These are phyloP conservation scores for Trypanosoma vivax DNA, from an alignment of 208 protist species.

Conservation along the genomic window DNA sequence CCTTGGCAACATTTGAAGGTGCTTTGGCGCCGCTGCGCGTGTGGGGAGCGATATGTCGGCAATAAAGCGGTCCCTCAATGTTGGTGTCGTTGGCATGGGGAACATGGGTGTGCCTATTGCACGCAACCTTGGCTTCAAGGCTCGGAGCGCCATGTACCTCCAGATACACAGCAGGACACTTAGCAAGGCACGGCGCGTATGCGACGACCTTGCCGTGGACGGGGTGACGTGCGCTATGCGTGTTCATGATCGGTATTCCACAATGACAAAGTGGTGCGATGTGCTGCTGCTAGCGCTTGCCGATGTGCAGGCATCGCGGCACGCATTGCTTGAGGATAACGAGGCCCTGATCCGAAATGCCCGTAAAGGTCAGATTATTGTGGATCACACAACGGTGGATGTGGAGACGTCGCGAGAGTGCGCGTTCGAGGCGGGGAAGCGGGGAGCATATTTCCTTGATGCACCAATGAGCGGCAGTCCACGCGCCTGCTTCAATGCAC, in stretches of 20 bases:
- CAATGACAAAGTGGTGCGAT: constrained; percentile 87
- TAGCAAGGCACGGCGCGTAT: constrained; percentile 54
- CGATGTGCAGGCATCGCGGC: constrained; percentile 34
- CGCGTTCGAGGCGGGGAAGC: constrained; percentile 41
- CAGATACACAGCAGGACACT: constrained; percentile 75
- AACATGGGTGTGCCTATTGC: constrained; percentile 84
- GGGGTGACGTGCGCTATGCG: constrained; percentile 82
- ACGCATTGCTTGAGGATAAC: constrained; percentile 52
- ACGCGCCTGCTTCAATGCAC: constrained; percentile 67
- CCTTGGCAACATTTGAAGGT: too few relatives aligned
- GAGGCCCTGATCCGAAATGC: constrained; percentile 67
- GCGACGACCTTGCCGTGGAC: constrained; percentile 73
- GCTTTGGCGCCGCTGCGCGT: background rate
- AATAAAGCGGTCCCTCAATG: constrained; percentile 79
- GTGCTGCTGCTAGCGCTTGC: constrained; percentile 61
- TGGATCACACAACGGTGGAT: constrained; percentile 87
- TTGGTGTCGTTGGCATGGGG: constrained; percentile 79
- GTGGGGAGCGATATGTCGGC: constrained; percentile 22
- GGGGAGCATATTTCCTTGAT: constrained; percentile 78
- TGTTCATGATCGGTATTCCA: constrained; percentile 71
- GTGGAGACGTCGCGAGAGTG: constrained; percentile 64
- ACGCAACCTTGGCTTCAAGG: constrained; percentile 84
- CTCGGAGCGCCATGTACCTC: constrained; percentile 77
- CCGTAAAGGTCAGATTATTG: constrained; percentile 76
- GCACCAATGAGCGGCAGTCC: constrained; percentile 83